These are phyloP conservation scores for Amanita jacksonii DNA, from an alignment of 768 basidiomycete species.

Conservation along the genomic window DNA sequence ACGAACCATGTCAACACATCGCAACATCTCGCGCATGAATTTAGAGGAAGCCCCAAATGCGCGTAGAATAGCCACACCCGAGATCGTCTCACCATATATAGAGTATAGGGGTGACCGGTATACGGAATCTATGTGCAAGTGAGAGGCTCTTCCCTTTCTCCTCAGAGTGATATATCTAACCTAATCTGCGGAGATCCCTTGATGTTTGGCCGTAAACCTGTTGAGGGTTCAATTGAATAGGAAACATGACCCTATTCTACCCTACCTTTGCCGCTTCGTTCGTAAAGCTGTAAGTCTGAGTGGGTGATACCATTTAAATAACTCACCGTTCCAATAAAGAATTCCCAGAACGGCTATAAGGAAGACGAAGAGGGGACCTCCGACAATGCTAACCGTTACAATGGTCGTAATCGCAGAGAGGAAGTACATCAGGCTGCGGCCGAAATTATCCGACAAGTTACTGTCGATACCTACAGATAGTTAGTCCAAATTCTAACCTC, in stretches of 20 bases:
- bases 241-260: not conserved
- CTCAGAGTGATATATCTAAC: slow-evolving; percentile 24
- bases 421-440: slow-evolving; percentile 61
- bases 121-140: slow-evolving; percentile 29
- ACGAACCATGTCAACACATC: slow-evolving; percentile 70
- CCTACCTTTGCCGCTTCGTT: slow-evolving; percentile 8
- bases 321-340: slow-evolving; percentile 65
- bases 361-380: slow-evolving; percentile 66
- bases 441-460: slow-evolving; percentile 75
- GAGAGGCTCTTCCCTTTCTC: not conserved
- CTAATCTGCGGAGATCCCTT: slow-evolving; percentile 74
- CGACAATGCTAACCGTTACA: slow-evolving; percentile 65
- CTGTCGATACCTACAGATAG: slow-evolving; percentile 77
- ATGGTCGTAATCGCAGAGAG: slow-evolving; percentile 67
- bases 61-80: slow-evolving; percentile 44
- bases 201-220: slow-evolving; percentile 72
- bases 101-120: slow-evolving; percentile 37
- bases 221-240: not conserved
- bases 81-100: slow-evolving; percentile 35
- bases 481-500: no score
- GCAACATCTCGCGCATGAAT: slow-evolving; percentile 76
- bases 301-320: not conserved
- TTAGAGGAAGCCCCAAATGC: slow-evolving; percentile 87
- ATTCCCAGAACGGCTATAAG: slow-evolving; percentile 44
- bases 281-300: no score